These are phyloP conservation scores for Malus domestica DNA, from an alignment of 306 rosid genomes.

Conservation along the genomic window DNA sequence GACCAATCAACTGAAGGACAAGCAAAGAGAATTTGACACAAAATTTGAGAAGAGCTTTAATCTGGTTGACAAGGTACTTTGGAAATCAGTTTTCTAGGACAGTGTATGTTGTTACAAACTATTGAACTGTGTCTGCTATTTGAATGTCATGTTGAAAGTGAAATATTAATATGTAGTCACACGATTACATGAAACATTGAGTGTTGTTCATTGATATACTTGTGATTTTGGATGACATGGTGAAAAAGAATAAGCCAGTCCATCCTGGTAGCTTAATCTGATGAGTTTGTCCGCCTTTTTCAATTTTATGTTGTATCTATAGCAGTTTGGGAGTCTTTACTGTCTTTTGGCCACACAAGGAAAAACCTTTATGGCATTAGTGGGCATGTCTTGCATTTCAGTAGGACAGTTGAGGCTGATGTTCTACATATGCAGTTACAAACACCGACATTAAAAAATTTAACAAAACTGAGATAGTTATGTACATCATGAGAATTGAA, in stretches of 20 bases:
- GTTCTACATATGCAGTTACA: neutral
- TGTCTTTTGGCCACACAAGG: neutral
- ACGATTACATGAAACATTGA: neutral
- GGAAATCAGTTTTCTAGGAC: neutral
- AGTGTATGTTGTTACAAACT: neutral
- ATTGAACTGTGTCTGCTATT: neutral
- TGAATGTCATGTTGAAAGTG: neutral
- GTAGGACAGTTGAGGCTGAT: neutral
- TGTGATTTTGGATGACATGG: neutral
- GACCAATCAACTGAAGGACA: slow-evolving; percentile 61
- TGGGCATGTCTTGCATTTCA: neutral
- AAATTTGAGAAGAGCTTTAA: slow-evolving; percentile 63
- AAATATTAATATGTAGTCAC: neutral
- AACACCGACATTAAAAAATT: neutral
- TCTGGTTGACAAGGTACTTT: slow-evolving; percentile 56
- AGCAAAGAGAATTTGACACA: slow-evolving; percentile 69
- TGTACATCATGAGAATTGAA: neutral
- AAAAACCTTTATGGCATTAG: neutral
- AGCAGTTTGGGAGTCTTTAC: neutral
- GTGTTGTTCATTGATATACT: neutral
- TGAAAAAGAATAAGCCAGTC: neutral
- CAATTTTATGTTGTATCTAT: neutral
- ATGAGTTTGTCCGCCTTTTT: neutral
- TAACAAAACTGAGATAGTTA: neutral
- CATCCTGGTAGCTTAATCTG: neutral